A percentile compares a stretch with the other conserved stretches of the same genome.
phyloP scores from a whole-genome alignment of 192 early-diverging fungal species.

The Funneliformis mosseae region DNA sequence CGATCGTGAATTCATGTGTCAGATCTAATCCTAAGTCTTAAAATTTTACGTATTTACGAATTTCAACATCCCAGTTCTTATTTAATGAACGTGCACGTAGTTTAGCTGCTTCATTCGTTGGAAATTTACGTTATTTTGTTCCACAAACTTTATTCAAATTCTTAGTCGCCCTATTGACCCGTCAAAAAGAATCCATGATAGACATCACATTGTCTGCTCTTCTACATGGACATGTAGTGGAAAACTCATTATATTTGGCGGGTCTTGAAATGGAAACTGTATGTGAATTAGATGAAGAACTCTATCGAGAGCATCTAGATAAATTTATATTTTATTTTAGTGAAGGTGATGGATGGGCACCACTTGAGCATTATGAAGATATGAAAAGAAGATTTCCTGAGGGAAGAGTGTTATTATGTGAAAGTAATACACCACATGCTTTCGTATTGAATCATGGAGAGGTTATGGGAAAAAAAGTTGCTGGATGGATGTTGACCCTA shows the following conservation, averaged over 20 bases:
- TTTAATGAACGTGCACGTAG: constrained; percentile 30
- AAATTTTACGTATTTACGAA: no score
- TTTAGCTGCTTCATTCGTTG: constrained; percentile 37
- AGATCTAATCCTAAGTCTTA: no score
- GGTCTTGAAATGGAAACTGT: constrained; percentile 75
- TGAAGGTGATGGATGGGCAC: constrained; percentile 76
- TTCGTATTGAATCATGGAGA: constrained; percentile 64
- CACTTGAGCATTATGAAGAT: constrained; percentile 63
- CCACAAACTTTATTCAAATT: constrained; percentile 37
- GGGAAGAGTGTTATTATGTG: constrained; percentile 67
- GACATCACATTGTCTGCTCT: constrained; percentile 66
- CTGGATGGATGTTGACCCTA: constrained; percentile 3
- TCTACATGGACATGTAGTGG: constrained; percentile 61
- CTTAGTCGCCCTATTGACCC: constrained; percentile 40
- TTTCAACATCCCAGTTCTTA: not conserved
- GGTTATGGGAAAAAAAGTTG: constrained; percentile 15
- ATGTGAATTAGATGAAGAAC: constrained; percentile 62
- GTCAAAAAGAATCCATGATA: constrained; percentile 49
- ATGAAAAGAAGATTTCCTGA: constrained; percentile 68
- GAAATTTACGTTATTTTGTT: not conserved
- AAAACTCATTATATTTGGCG: constrained; percentile 72
- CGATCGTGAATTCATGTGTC: not conserved
- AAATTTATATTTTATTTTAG: constrained; percentile 84
- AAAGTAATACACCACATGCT: constrained; percentile 76
- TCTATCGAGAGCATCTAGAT: constrained; percentile 55